These are phyloP conservation scores for Trichosanthes truncata DNA, from an alignment of 306 rosid species.

Conservation along the genomic window DNA sequence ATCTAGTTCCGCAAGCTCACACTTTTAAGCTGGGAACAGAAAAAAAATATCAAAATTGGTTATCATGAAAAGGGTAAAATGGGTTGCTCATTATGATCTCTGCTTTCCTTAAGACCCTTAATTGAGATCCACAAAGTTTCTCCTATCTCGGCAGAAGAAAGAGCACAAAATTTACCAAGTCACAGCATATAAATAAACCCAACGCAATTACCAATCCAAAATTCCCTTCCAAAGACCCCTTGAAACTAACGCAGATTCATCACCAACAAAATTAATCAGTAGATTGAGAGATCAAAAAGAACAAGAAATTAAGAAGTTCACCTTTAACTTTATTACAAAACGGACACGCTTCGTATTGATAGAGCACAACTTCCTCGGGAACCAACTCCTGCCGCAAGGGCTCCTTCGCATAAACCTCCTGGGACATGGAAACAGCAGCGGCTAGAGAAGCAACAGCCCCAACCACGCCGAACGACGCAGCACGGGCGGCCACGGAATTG, in stretches of 20 bases:
- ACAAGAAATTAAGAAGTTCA: neutral
- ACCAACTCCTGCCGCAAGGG: slow-evolving; percentile 43
- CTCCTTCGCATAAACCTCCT: slow-evolving; percentile 73
- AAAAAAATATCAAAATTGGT: neutral
- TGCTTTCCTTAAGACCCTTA: neutral
- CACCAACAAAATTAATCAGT: neutral
- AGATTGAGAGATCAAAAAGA: neutral
- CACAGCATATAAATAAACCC: neutral
- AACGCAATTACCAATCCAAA: neutral
- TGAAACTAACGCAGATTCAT: neutral
- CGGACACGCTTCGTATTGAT: slow-evolving; percentile 93
- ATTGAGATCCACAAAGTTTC: neutral
- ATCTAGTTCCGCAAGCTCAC: neutral
- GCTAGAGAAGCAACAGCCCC: slow-evolving; percentile 40
- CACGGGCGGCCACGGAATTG: slow-evolving; percentile 17
- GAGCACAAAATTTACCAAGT: neutral
- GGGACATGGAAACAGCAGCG: slow-evolving; percentile 24
- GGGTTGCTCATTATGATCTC: neutral
- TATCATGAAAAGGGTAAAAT: neutral
- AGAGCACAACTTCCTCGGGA: slow-evolving; percentile 71
- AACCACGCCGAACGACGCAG: slow-evolving; percentile 33
- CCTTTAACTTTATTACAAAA: slow-evolving; percentile 96
- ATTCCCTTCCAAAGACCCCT: neutral
- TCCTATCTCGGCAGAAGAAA: too few species aligned
- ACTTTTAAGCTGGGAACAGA: neutral